Evolutionary conservation across 345 rosid genomes (phyloP), one percentile per base, ranked within the genome.

Genomic region (Acer yangbiense): DNA sequence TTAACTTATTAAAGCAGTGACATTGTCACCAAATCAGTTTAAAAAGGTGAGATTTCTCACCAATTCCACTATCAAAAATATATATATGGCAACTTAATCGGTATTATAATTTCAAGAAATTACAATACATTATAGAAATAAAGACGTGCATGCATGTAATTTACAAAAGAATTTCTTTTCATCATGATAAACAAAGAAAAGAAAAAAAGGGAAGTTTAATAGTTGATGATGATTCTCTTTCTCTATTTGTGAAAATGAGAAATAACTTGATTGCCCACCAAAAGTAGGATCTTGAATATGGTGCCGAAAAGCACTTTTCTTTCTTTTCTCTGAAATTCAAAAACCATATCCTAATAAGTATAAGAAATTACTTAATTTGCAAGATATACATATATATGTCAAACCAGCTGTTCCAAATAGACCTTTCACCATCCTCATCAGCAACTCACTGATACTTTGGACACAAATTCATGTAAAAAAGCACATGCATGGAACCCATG

Each of bases 351-450:
- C 70, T 3, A 64, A 64, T 29, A 41, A 64, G 68, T 60, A 60
- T 21, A 20, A 60, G 18, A 64, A 27, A 64, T 64, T 21, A 63
- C 23, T 21, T 43, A 35, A 3, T 35, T 13, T 7, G 17, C 1
- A 21, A 25, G 14, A 12, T n/a, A 18, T 35, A 35, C 39, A 35
- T 35, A 35, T 35, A 35, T 35, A 35, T 35, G 39, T 25, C 11
- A 63, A 65, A 50, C 52, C 77, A 74, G 54, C 77, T 65, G 70
- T 75, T 39, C 52, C 64, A 65, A 75, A 75, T 65, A 32, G 64
- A 75, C 64, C 52, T 64, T 20, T 75, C 77, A 64, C 77, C 71
- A 50, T 48, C 44, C 29, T 63, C 1, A 46, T 35, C 9, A 43
- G 39, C 17, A 73, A 63, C 32, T 17, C 43, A 3, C 35, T 52